These are phyloP conservation scores for Fragilaria radians DNA, from an alignment of 108 stramenopile species.

Conservation along the genomic window DNA sequence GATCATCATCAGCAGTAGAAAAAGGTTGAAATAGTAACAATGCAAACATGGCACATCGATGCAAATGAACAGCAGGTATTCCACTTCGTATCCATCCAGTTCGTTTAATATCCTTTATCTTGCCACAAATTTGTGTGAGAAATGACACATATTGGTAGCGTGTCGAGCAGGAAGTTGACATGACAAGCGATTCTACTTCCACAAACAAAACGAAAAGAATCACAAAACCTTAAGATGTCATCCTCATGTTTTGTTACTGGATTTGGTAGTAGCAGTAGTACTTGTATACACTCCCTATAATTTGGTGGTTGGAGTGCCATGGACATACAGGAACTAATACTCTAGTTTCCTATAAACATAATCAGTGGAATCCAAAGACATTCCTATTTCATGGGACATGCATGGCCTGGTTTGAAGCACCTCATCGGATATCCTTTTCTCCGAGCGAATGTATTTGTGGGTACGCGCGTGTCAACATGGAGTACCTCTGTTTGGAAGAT, in stretches of 20 bases:
- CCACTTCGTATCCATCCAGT: constrained; percentile 20
- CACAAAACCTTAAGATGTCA: no score
- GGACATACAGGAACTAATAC: not conserved
- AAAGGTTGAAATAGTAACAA: not conserved
- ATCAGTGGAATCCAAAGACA: not conserved
- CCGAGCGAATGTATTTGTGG: not conserved
- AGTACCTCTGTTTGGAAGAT: not conserved
- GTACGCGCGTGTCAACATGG: not conserved
- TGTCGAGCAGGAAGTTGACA: no score
- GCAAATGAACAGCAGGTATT: constrained; percentile 20
- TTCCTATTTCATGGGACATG: not conserved
- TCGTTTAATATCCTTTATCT: constrained; percentile 22
- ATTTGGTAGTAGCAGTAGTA: no score
- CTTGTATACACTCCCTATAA: no score
- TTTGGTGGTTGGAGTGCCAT: no score
- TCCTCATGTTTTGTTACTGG: no score
- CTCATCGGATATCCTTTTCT: not conserved
- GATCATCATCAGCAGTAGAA: no score
- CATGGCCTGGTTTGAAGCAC: not conserved
- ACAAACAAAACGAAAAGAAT: no score
- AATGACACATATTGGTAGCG: constrained; percentile 14
- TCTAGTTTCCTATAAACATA: not conserved
- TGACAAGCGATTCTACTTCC: no score
- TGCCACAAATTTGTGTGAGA: constrained; percentile 17
- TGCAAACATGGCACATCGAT: constrained; percentile 30